phyloP scores from a whole-genome alignment of 179 eudicot genomes.

The Sideroxylon spinosum region DNA sequence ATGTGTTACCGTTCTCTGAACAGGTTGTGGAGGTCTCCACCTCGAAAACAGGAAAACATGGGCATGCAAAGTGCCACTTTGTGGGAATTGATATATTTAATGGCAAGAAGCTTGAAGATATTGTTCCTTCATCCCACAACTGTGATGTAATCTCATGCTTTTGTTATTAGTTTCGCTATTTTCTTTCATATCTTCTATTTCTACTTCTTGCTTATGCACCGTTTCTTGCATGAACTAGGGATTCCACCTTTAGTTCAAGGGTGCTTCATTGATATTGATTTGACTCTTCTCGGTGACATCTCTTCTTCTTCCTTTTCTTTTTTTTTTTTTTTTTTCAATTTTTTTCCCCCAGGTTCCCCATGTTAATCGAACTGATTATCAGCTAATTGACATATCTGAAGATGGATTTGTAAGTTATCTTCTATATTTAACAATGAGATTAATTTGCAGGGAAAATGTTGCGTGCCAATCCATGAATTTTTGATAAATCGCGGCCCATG shows the following conservation, averaged over 20 bases:
- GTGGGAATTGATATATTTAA: slow-evolving; percentile 41
- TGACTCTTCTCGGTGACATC: neutral
- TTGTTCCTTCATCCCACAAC: slow-evolving; percentile 33
- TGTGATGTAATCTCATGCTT: slow-evolving; percentile 23
- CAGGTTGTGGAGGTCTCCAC: slow-evolving; percentile 53
- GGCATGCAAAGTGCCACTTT: slow-evolving; percentile 52
- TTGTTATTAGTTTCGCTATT: neutral
- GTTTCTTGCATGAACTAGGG: neutral
- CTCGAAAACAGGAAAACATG: slow-evolving; percentile 54
- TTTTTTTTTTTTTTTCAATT: too few species aligned
- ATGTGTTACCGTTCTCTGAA: neutral
- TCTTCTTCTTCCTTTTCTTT: neutral
- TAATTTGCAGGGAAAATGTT: neutral
- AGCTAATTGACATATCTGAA: slow-evolving; percentile 26
- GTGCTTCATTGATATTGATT: neutral
- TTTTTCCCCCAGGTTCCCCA: slow-evolving; percentile 26
- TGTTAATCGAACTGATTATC: slow-evolving; percentile 26
- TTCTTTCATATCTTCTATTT: neutral
- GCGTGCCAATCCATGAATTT: neutral
- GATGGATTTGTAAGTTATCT: slow-evolving; percentile 23
- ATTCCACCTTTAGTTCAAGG: neutral
- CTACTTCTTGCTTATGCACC: neutral
- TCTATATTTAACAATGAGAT: neutral
- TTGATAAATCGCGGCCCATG: neutral
- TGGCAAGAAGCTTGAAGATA: slow-evolving; percentile 35